Conservation (phyloP, 2,329 filamentous ascomycete species). For the Tolypocladium paradoxum region DNA sequence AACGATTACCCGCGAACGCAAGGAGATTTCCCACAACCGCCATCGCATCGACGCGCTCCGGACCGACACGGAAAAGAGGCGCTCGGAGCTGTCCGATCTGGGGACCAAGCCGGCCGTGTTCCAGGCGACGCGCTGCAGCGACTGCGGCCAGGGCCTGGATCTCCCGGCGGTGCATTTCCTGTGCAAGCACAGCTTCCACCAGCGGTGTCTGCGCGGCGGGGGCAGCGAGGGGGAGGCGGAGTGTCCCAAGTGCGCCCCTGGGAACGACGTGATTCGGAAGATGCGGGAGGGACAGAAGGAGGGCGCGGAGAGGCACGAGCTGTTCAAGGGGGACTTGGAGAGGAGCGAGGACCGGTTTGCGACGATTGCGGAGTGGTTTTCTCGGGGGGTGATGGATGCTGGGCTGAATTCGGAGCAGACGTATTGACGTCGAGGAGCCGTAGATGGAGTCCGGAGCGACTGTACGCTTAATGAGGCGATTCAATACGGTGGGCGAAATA, state of each 20-base stretch:
- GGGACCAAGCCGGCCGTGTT: constrained; percentile 76
- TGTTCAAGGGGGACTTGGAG: constrained; percentile 74
- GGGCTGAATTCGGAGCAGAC: constrained; percentile 21
- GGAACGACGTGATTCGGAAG: constrained; percentile 80
- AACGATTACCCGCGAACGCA: constrained; percentile 79
- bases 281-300: constrained; percentile 81
- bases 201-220: constrained; percentile 59
- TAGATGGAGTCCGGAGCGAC: background rate
- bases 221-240: constrained; percentile 55
- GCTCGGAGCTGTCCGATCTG: constrained; percentile 67
- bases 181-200: constrained; percentile 95
- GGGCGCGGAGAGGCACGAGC: constrained; percentile 73
- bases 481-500: background rate
- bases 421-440: background rate
- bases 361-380: constrained; percentile 93
- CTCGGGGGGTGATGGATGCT: constrained; percentile 73
- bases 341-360: constrained; percentile 73
- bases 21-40: constrained; percentile 72
- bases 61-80: constrained; percentile 69
- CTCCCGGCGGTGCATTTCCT: constrained; percentile 90
- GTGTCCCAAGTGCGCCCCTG: constrained; percentile 74
- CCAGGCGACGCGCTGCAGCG: constrained; percentile 77
- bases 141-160: constrained; percentile 69
- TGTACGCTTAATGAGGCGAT: background rate
- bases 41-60: constrained; percentile 76